Base-by-base conservation (phyloP, 179 eudicot species). In the Carnegiea gigantea region DNA sequence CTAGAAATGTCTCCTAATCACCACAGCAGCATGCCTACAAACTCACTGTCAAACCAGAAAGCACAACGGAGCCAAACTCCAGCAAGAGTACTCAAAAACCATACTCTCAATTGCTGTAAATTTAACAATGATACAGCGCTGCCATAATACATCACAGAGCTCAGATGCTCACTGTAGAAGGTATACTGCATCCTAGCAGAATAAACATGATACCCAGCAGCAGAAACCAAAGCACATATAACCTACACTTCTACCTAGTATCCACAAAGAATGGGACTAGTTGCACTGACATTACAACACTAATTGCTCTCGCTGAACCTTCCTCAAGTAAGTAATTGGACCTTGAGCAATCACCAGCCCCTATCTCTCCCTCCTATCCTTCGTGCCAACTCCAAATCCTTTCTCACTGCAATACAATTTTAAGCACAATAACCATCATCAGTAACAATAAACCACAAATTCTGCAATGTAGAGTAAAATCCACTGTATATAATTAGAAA, bases 301-400 rank as follows among this genome's bases (percentile, higher is more conserved):
- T 33, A 5, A 38, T 24, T 67, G 53, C 40, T 67, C 14, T 54
- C 0, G 62, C 62, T 11, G 71, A 26, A 26, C 71, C 44, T 40
- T 70, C 7, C 48, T 7, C 53, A 12, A 36, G 18, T 4, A 77
- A 65, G 38, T 40, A 13, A 18, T 38, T 30, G 44, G 24, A 30
- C 15, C 17, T 62, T 18, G 40, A 4, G 26, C 60, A 33, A 17
- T 88, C 84, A 92, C 93, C 92, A 92, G 3, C 90, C 84, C 75
- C 86, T 86, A 21, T 89, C 91, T 85, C 88, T 88, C 73, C 92
- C 92, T 76, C 93, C 91, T 46, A 92, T 86, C 78, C 96, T 86
- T 49, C 96, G 85, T 4, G 96, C 96, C 67, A 92, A 87, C 82
- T 88, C 89, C 44, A 86, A 71, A 83, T 92, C 96, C 73, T 92